Evolutionary conservation across 1,284 basidiomycete species (phyloP).

Genomic region (Rhodotorula sp.): DNA sequence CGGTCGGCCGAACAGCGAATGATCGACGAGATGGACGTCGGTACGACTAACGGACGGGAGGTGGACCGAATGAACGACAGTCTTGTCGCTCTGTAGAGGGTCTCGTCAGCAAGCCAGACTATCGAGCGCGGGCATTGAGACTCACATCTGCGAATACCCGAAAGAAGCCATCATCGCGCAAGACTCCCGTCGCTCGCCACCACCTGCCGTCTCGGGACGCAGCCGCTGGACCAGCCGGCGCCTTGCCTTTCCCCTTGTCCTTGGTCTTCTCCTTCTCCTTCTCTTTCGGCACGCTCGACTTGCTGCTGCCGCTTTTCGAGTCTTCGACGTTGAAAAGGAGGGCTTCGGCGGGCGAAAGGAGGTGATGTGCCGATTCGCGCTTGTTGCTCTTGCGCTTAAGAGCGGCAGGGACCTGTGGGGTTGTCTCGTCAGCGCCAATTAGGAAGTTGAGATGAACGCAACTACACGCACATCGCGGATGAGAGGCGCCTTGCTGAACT

Average conservation of each 20-base stretch:
- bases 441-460: no score
- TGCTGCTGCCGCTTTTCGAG: constrained; percentile 8
- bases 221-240: neutral
- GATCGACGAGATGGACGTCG: constrained; percentile 42
- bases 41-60: constrained; percentile 31
- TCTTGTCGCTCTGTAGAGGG: constrained; percentile 25
- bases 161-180: constrained; percentile 39
- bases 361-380: constrained; percentile 37
- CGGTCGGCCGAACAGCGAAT: constrained; percentile 41
- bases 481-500: constrained; percentile 33
- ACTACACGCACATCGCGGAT: constrained; percentile 27
- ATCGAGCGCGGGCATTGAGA: neutral
- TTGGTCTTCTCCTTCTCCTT: constrained; percentile 28
- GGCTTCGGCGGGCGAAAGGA: constrained; percentile 37
- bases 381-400: constrained; percentile 38
- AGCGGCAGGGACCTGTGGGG: constrained; percentile 35
- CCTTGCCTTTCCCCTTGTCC: constrained; percentile 2
- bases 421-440: neutral
- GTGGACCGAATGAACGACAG: constrained; percentile 31
- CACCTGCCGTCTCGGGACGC: constrained; percentile 22
- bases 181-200: constrained; percentile 24
- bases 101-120: no score
- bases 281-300: constrained; percentile 6
- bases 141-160: constrained; percentile 33
- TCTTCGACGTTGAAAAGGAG: constrained; percentile 25